Evolutionary conservation across 164 flowering plant genomes (phyloP), one percentile per base, ranked within the genome.

Genomic region (Piper longum): DNA sequence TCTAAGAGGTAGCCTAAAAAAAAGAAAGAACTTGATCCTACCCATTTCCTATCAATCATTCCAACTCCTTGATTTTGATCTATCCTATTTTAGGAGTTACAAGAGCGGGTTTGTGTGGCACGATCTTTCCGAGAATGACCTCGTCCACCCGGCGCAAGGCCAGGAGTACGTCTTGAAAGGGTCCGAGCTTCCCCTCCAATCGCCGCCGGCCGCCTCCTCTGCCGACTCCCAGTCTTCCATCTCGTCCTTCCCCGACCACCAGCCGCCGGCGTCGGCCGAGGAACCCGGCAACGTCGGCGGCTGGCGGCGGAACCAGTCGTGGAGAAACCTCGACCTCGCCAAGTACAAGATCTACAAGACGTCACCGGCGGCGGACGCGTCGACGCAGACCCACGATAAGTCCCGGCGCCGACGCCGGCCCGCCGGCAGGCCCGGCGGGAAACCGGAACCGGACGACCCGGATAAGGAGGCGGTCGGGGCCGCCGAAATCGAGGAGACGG

Each of bases 321-420:
- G 96, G 90, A 78, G 92, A 62, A 75, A 90, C 3, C 73, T 82
- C 61, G 92, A 82, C 62, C 77, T 81, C 36, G 75, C 80, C 62
- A 95, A 89, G 70, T 87, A 87, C 78, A 84, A 82, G 59, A 92
- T 87, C 57, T 91, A 85, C 78, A 84, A 78, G 39, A 43, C 79
- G 1, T 81, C 78, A 39, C 65, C 74, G 0, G 83, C 85, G 4
- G 84, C 91, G 8, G 83, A 84, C 71, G 96, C 93, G n/a, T 77
- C 96, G 9, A 86, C 96, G 41, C 95, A 87, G 72, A 88, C 95
- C 4, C 89, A 89, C 62, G 90, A 88, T 45, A 74, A 62, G 55
- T 65, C 84, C 16, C 72, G 76, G 18, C 66, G 81, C 18, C 66
- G 85, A 14, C 62, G 70, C 61, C 58, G 63, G 57, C 13, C 57